These are phyloP conservation scores for Carpinus fangiana DNA, from an alignment of 306 rosid genomes.

Conservation along the genomic window DNA sequence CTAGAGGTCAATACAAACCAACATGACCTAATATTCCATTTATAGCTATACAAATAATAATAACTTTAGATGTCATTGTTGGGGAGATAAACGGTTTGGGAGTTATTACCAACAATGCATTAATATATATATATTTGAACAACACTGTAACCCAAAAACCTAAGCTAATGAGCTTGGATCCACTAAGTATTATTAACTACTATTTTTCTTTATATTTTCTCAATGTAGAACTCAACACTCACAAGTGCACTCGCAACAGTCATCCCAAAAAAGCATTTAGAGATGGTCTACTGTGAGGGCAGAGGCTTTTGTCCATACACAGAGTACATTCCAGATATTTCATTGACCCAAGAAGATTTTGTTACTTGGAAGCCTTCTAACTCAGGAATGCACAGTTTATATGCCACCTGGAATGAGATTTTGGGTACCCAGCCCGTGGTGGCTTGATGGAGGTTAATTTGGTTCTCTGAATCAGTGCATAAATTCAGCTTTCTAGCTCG, in stretches of 20 bases:
- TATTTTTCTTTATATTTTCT: no score
- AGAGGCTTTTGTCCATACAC: neutral
- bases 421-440: neutral
- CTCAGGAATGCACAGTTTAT: neutral
- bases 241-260: no score
- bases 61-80: neutral
- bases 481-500: neutral
- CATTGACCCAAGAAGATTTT: neutral
- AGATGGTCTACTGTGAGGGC: neutral
- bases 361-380: no score
- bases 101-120: no score
- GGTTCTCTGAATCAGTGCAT: neutral
- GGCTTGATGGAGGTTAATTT: neutral
- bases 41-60: no score
- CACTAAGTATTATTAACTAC: no score
- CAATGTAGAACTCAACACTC: no score
- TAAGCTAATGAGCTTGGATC: no score
- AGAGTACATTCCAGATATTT: neutral
- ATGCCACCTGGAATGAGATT: neutral
- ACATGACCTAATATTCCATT: neutral
- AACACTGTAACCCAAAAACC: no score
- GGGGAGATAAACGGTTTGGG: no score
- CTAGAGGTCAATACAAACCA: conserved; percentile 8
- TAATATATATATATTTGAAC: no score
- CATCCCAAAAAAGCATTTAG: neutral